Evolutionary conservation across 176 grass and related monocot genomes (phyloP).

Genomic region (Pharus latifolius): DNA sequence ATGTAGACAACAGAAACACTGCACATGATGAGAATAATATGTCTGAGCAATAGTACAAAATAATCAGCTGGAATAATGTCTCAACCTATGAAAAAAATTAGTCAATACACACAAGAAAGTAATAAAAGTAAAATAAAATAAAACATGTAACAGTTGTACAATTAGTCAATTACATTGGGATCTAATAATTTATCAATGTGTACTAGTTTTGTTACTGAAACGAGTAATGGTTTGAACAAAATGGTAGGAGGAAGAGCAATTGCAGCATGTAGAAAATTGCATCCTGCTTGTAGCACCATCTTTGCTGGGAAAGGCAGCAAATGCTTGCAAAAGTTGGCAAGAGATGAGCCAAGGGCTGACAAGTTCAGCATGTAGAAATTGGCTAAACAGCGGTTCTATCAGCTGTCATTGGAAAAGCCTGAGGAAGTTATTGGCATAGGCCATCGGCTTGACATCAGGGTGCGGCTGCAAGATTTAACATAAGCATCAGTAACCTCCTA

Average conservation of each 20-base stretch:
- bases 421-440: slow-evolving; percentile 66
- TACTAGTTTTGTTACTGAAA: slow-evolving; percentile 3
- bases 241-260: not conserved
- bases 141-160: not conserved
- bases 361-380: not conserved
- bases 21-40: too few species aligned
- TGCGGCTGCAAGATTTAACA: slow-evolving; percentile 39
- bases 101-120: not conserved
- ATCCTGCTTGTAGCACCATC: not conserved
- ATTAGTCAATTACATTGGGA: not conserved
- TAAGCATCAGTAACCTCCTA: not conserved
- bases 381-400: not conserved
- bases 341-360: not conserved
- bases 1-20: too few species aligned
- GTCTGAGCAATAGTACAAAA: too few species aligned
- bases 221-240: not conserved
- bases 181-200: not conserved
- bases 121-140: too few species aligned
- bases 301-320: not conserved
- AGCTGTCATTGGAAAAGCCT: slow-evolving; percentile 48
- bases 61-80: too few species aligned
- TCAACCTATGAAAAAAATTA: not conserved
- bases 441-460: slow-evolving; percentile 69
- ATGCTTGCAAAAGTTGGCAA: not conserved
- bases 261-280: not conserved